Conservation (phyloP, 2,329 filamentous ascomycete species). For the Coniella vitis region DNA sequence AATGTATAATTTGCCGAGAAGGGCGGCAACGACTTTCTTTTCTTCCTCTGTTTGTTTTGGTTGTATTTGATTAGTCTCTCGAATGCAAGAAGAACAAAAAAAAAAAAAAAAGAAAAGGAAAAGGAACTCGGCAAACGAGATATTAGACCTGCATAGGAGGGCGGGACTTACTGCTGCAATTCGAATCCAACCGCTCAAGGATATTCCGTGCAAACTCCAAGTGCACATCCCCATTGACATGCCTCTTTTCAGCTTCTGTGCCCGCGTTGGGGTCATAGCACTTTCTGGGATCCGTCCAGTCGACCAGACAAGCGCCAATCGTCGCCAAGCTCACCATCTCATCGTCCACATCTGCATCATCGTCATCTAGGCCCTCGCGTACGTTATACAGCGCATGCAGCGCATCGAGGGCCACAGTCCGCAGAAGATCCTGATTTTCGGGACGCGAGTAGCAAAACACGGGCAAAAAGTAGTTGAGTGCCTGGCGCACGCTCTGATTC, state of each 20-base stretch:
- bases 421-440: slow-evolving; percentile 80
- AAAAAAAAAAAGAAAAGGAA: too few relatives aligned
- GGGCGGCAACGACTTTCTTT: slow-evolving; percentile 69
- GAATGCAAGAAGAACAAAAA: neutral
- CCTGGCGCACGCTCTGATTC: slow-evolving; percentile 79
- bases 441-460: slow-evolving; percentile 84
- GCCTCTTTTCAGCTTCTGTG: slow-evolving; percentile 53
- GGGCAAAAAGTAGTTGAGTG: slow-evolving; percentile 86
- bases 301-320: slow-evolving; percentile 76
- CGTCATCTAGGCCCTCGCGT: slow-evolving; percentile 65
- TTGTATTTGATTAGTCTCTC: slow-evolving; percentile 2
- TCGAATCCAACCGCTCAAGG: slow-evolving; percentile 64
- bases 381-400: slow-evolving; percentile 69
- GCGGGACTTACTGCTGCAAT: slow-evolving; percentile 54
- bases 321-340: slow-evolving; percentile 73
- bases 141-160: neutral
- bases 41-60: slow-evolving; percentile 62
- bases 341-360: slow-evolving; percentile 66
- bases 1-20: slow-evolving; percentile 78
- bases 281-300: slow-evolving; percentile 93
- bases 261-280: slow-evolving; percentile 48
- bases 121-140: too few relatives aligned
- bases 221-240: slow-evolving; percentile 71
- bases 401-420: slow-evolving; percentile 63
- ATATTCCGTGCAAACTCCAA: slow-evolving; percentile 71